Conservation (phyloP, 345 rosid species). For the Adansonia digitata region DNA sequence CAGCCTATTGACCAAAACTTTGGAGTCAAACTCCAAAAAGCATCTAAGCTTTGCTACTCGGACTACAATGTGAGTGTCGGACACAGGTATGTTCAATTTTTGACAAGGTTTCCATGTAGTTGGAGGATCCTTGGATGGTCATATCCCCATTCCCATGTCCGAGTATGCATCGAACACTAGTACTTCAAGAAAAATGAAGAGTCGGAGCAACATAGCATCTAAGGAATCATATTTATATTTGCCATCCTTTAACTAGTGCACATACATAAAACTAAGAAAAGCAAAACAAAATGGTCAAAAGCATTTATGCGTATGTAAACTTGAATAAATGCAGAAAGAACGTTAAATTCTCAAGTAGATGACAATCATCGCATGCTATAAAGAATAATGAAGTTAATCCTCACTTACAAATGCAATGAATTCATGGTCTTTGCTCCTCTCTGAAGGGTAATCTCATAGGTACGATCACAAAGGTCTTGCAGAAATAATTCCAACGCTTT, state of each 20-base stretch:
- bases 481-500: conserved; percentile 95
- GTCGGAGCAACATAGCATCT: too few relatives aligned
- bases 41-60: too few relatives aligned
- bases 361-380: not conserved
- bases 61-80: too few relatives aligned
- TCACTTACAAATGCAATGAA: conserved; percentile 87
- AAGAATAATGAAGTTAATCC: not conserved
- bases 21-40: not conserved
- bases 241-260: not conserved
- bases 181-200: too few relatives aligned
- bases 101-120: too few relatives aligned
- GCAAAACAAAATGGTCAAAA: not conserved
- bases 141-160: too few relatives aligned
- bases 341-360: not conserved
- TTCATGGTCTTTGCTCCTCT: conserved; percentile 97
- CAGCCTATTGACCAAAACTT: not conserved
- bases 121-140: too few relatives aligned
- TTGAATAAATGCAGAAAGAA: not conserved
- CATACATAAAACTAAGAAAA: not conserved
- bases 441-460: conserved; percentile 88
- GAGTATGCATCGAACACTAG: too few relatives aligned
- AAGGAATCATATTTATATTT: not conserved
- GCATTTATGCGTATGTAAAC: not conserved
- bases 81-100: too few relatives aligned
- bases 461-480: conserved; percentile 98